These are phyloP conservation scores for Penicillium tannophilum DNA, from an alignment of 495 filamentous ascomycete species.

Conservation along the genomic window DNA sequence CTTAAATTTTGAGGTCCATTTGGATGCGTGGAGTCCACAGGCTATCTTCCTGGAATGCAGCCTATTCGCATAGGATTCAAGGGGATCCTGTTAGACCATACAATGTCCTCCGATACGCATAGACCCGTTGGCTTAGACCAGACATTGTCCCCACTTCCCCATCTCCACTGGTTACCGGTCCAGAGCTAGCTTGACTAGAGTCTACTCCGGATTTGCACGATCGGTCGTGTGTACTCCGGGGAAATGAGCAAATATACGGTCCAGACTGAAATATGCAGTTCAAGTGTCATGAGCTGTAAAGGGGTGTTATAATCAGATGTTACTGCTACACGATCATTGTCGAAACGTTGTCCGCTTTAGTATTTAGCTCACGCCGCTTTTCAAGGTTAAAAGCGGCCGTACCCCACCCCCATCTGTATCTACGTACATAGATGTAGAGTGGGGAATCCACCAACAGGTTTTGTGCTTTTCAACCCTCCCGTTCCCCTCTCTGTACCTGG, in stretches of 20 bases:
- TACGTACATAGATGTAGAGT: too few species aligned
- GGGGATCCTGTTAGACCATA: background rate
- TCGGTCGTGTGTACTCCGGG: conserved; percentile 19
- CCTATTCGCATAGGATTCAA: conserved; percentile 13
- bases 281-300: background rate
- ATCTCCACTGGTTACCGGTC: conserved; percentile 15
- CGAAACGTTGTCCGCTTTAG: background rate
- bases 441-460: conserved; percentile 1
- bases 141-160: conserved; percentile 13
- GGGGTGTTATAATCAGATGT: too few species aligned
- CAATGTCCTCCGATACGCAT: background rate
- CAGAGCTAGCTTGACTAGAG: background rate
- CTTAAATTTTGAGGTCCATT: background rate
- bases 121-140: conserved; percentile 3
- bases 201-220: conserved; percentile 11
- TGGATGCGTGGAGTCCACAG: background rate
- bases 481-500: background rate
- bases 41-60: conserved; percentile 12
- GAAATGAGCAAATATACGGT: background rate
- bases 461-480: background rate
- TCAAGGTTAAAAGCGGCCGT: background rate
- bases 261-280: background rate
- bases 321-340: too few species aligned
- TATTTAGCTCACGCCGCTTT: background rate
- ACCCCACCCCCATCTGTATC: background rate